Base-by-base conservation (phyloP, 495 filamentous ascomycete genomes). In the Parachaetomium inaequale region DNA sequence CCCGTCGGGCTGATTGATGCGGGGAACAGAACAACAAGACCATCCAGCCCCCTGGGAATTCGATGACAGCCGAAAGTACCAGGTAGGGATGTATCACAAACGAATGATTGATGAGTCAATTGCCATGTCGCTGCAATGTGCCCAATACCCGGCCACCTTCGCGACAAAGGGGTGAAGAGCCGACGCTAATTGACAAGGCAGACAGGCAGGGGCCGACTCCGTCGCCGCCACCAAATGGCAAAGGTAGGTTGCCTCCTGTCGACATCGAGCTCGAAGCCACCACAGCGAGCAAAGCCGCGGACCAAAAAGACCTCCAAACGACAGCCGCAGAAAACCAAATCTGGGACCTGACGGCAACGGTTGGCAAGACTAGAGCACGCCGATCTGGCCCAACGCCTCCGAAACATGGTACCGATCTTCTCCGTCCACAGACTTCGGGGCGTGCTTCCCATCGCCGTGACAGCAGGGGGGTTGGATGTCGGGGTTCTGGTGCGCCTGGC, bases 161-260 rank as follows among this genome's bases (percentile, higher is more conserved):
- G 12, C 38, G 12, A 21, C 15, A 4, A 3, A 17, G 19, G n/a
- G 40, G 8, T 21, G 38, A 14, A 23, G 4, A 31, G 8, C 47
- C 26, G 26, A 29, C 7, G 12, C 21, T 6, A 26, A 49, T 14
- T 28, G 52, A 2, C 19, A 40, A 55, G 52, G 31, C 32, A 55
- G 52, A 40, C 52, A 25, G 23, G 19, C 51, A 23, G 40, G n/a
- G 2, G 11, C 12, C 21, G 19, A 19, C 52, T 42, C 52, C 52
- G 52, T 34, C 52, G 52, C 52, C 52, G 52, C 52, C 52, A 55
- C 52, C 19, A 7, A 26, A 23, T 15, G n/a, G n/a, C 29, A 17
- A 40, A 25, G 25, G 8, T 51, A 5, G 7, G 23, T 4, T 32
- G 31, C 31, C 31, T 32, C 8, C 4, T 8, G 6, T 47, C 43